These are phyloP conservation scores for Mallotus repandus DNA, from an alignment of 441 rosid genomes.

Conservation along the genomic window DNA sequence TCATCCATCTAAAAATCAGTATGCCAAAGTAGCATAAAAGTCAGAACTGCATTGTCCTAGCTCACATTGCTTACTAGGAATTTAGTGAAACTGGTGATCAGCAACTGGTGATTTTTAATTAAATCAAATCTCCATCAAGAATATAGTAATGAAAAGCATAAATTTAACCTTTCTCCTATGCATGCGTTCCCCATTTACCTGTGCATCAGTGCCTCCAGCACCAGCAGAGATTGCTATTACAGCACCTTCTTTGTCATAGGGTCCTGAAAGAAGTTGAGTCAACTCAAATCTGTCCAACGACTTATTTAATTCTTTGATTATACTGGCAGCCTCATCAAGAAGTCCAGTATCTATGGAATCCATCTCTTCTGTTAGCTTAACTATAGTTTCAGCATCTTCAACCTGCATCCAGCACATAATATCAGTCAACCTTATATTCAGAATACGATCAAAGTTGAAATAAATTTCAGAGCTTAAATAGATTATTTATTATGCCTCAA, in stretches of 20 bases:
- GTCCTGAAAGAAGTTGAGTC: slow-evolving; percentile 91
- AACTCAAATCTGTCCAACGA: slow-evolving; percentile 72
- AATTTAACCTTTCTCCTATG: not conserved
- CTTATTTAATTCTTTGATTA: slow-evolving; percentile 67
- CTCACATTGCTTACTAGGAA: not conserved
- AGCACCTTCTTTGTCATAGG: slow-evolving; percentile 91
- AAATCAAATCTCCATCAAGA: not conserved
- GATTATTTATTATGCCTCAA: not conserved
- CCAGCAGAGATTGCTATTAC: slow-evolving; percentile 85
- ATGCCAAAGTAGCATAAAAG: not conserved
- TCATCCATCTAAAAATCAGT: not conserved
- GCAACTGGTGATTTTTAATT: too few relatives aligned
- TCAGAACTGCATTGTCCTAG: not conserved
- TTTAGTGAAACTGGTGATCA: not conserved
- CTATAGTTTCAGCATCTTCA: slow-evolving; percentile 90
- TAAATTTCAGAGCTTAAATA: not conserved
- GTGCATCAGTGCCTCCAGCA: slow-evolving; percentile 98
- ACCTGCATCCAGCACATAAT: slow-evolving; percentile 43
- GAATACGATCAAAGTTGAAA: slow-evolving; percentile 1
- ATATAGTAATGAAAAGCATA: not conserved
- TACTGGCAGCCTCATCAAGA: slow-evolving; percentile 73
- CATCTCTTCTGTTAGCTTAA: slow-evolving; percentile 88
- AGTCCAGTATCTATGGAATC: slow-evolving; percentile 76
- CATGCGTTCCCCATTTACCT: slow-evolving; percentile 47
- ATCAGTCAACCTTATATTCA: not conserved